Base-by-base conservation (phyloP, 2,329 filamentous ascomycete species). In the Fusarium pseudograminearum region DNA sequence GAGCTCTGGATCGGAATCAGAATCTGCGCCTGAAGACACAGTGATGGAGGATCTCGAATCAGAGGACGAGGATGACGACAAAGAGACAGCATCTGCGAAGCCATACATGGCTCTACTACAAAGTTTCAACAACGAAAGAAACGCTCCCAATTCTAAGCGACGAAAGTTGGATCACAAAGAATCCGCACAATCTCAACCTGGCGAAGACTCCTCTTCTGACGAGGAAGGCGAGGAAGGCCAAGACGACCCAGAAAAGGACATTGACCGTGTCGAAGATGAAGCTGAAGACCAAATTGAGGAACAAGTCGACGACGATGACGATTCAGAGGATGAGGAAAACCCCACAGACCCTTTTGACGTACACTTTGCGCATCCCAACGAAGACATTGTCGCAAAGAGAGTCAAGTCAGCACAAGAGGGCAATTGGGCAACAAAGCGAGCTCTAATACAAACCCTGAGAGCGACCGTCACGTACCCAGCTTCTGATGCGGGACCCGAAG, bases 301-400 rank as follows among this genome's bases (percentile, higher is more conserved):
- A 8, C 64, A 75, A 28, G 45, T 65, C n/a, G 70, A 79, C 5
- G 60, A 61, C 9, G 64, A 81, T 16, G 62, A 67, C 0, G 79
- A 82, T 12, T 85, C 85, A 22, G 83, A 84, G 50, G 85, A 87
- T 44, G 83, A 86, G 16, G 83, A 85, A 48, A 83, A 88, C 67
- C 78, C 82, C 30, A 80, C 79, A 3, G 92, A 97, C 77, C 91
- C 93, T 0, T 98, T 97, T 75, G 91, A 96, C 68, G 81, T 83
- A 10, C 95, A 98, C 79, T 97, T 97, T 77, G 87, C 89, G 34
- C 84, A 84, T 42, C 88, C 90, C 0, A 86, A 94, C 46, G 87
- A 91, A 50, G 83, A 85, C 8, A 79, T 86, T 42, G 80, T 93
- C 10, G 81, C 85, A 3, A 80, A 81, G 70, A 86, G 82, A n/a